A percentile compares a stretch with the other conserved stretches of the same genome.
These are phyloP conservation scores for Rhododendron vialii DNA, from an alignment of 148 eudicot genomes.

Conservation along the genomic window DNA sequence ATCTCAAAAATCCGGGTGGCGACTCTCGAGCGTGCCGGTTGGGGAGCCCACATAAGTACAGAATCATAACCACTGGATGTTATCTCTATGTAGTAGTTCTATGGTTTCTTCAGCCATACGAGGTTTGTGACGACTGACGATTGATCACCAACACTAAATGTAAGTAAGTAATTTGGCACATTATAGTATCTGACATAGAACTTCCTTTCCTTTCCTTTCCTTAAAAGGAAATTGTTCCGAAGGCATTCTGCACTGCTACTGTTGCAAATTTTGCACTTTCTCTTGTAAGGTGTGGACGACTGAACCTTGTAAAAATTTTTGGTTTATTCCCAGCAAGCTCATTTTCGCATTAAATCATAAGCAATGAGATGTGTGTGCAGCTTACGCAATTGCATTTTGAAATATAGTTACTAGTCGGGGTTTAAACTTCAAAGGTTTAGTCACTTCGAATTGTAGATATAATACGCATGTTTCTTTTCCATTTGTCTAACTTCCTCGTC, in stretches of 20 bases:
- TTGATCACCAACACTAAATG: too few species aligned
- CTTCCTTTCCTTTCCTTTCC: too few species aligned
- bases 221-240: too few species aligned
- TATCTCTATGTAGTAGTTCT: not conserved
- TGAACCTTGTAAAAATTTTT: not conserved
- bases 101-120: not conserved
- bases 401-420: not conserved
- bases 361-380: not conserved
- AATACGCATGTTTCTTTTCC: not conserved
- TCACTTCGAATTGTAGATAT: not conserved
- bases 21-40: too few species aligned
- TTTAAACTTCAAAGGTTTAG: not conserved
- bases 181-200: too few species aligned
- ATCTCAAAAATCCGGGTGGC: too few species aligned
- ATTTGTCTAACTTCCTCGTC: constrained; percentile 4
- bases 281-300: not conserved
- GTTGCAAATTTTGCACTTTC: too few species aligned
- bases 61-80: not conserved
- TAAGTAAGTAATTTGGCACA: too few species aligned
- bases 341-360: not conserved
- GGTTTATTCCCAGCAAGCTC: not conserved
- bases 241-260: too few species aligned
- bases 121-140: not conserved
- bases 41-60: not conserved
- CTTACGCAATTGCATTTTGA: not conserved